Evolutionary conservation across 345 rosid genomes (phyloP).

Genomic region (Arabidopsis thaliana): DNA sequence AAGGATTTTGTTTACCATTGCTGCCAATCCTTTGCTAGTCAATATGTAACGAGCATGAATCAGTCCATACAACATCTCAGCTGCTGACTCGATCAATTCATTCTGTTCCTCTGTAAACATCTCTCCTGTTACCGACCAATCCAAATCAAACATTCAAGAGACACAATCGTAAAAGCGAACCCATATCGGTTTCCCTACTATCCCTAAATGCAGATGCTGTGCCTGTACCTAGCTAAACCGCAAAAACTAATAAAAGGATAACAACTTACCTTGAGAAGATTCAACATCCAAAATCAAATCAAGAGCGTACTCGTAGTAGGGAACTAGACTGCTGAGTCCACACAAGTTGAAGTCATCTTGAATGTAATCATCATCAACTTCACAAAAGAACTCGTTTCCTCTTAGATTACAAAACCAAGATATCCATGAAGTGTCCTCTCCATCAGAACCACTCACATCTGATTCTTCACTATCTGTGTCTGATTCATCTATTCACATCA

Average conservation of each 20-base stretch:
- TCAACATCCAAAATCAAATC: slow-evolving; percentile 95
- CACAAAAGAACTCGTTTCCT: slow-evolving; percentile 97
- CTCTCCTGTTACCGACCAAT: slow-evolving; percentile 62
- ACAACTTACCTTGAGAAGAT: slow-evolving; percentile 81
- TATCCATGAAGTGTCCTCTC: slow-evolving; percentile 91
- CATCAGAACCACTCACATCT: slow-evolving; percentile 95
- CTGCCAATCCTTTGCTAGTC: slow-evolving; percentile 94
- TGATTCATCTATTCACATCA: slow-evolving; percentile 64
- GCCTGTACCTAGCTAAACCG: not conserved
- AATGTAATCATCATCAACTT: slow-evolving; percentile 95
- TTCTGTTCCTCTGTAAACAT: slow-evolving; percentile 97
- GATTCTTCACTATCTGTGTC: slow-evolving; percentile 94
- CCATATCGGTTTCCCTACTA: not conserved
- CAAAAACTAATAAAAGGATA: not conserved
- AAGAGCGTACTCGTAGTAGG: slow-evolving; percentile 92
- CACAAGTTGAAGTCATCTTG: slow-evolving; percentile 97
- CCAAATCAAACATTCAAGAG: slow-evolving; percentile 42
- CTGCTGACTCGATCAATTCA: slow-evolving; percentile 92
- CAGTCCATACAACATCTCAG: slow-evolving; percentile 97
- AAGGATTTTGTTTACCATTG: slow-evolving; percentile 64
- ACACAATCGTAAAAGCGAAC: not conserved
- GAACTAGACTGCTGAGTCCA: slow-evolving; percentile 87
- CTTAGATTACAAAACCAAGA: slow-evolving; percentile 91
- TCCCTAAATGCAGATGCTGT: slow-evolving; percentile 11
- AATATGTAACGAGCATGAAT: slow-evolving; percentile 88